Percentiles rank a stretch among this genome's conserved stretches.
Conservation (phyloP, 106 monocot species). For the Gastrodia elata region DNA sequence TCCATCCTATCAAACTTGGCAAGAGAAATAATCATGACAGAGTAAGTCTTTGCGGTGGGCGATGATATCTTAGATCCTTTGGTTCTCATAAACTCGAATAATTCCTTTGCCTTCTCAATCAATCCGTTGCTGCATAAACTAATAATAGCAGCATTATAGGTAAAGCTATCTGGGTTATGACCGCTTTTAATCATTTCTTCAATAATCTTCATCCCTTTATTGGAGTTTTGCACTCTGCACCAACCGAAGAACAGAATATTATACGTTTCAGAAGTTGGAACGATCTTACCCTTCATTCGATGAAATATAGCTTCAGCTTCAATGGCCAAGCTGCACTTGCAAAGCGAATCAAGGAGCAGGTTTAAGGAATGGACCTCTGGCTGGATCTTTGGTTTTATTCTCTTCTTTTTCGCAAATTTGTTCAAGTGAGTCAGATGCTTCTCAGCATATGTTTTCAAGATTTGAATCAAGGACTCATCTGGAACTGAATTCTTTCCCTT, state of each 20-base stretch:
- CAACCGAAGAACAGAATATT: constrained; percentile 92
- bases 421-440: constrained; percentile 68
- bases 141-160: constrained; percentile 79
- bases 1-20: constrained; percentile 72
- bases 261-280: constrained; percentile 62
- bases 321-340: constrained; percentile 63
- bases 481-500: constrained; percentile 38
- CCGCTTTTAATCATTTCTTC: constrained; percentile 77
- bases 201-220: constrained; percentile 75
- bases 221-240: constrained; percentile 75
- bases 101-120: constrained; percentile 67
- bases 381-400: constrained; percentile 45
- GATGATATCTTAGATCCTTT: constrained; percentile 78
- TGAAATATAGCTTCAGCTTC: constrained; percentile 62
- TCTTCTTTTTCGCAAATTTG: constrained; percentile 74
- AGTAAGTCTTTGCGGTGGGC: constrained; percentile 83
- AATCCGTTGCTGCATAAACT: constrained; percentile 71
- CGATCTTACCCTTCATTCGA: constrained; percentile 60
- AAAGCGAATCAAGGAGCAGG: constrained; percentile 69
- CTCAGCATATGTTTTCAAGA: constrained; percentile 47
- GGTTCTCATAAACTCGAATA: constrained; percentile 93
- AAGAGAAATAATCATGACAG: constrained; percentile 73
- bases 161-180: constrained; percentile 72
- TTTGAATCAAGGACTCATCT: constrained; percentile 28
- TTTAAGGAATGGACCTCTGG: constrained; percentile 78